Evolutionary conservation across 371 early-diverging fungal genomes (phyloP), one percentile per base, ranked within the genome.

Genomic region (Entomophthora muscae): DNA sequence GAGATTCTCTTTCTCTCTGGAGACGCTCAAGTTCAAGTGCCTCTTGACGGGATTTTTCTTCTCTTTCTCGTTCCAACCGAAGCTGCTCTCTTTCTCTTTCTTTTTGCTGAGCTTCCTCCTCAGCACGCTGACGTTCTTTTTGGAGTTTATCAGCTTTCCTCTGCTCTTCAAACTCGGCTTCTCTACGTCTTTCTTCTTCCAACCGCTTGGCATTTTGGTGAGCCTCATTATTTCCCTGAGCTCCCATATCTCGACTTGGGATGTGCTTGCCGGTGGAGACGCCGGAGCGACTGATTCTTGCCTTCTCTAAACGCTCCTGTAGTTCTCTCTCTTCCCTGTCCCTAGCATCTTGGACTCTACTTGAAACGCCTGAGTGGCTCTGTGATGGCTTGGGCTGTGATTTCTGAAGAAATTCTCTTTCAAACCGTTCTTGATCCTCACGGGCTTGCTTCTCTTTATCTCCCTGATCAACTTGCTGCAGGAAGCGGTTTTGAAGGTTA

Each of bases 51-150:
- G 65, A 66, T 17, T 64, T 67, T 31, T 66, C 65, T 54, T 69
- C 64, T 61, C 52, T 32, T 52, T 61, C 28, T 5, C 63, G 22
- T 63, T 72, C 70, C 52, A 68, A 68, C 42, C 59, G 66, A 52
- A 57, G 62, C 17, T 42, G 42, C 5, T 42, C 42, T n/a, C n/a
- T n/a, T 68, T 77, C 77, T 53, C 75, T 74, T 24, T 72, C 61
- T 55, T 72, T 17, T n/a, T n/a, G n/a, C n/a, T n/a, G n/a, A n/a
- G n/a, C n/a, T 68, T 72, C 32, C 72, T 73, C 42, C 26, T 67
- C 32, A 57, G 66, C 68, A n/a, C n/a, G n/a, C 42, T 42, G 42
- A 17, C 42, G 42, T 17, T 42, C 10, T 10, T 42, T 42, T 68
- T 72, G 65, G 67, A 13, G 13, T 26, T 30, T 1, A 30, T 63